Base-by-base conservation (phyloP, 306 rosid genomes). In the Macrotyloma uniflorum region DNA sequence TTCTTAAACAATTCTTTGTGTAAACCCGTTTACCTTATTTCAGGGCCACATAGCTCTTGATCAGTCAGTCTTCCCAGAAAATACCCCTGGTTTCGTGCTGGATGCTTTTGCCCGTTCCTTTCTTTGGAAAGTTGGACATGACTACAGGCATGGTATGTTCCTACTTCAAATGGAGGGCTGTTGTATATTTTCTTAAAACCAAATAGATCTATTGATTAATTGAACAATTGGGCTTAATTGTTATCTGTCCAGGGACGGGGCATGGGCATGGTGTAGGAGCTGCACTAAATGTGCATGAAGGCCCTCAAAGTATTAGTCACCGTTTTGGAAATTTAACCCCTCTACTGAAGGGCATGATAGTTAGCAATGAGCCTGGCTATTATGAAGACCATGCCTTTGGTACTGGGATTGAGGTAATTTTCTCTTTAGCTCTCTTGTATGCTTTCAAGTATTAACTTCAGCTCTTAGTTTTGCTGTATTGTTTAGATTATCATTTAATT, bases 231-330 rank as follows among this genome's bases (percentile, higher is more conserved):
- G 26, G 57, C 53, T 65, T 74, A 30, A 47, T 67, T 16, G 30
- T 80, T 70, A 72, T 67, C 49, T 45, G 58, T 79, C 58, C 65
- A 95, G 98, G 99, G 77, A 95, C 98, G n/a, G n/a, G n/a, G n/a
- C n/a, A n/a, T 73, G 99, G 97, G 77, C 98, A 93, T 59, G 98
- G 99, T 54, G 99, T 95, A 36, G 99, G 99, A 78, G 96, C 99
- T 79, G 98, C 99, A 67, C 64, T 95, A 80, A 95, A 92, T 82
- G 98, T 95, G 83, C 98, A 95, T 19, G 98, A 95, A 81, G 98
- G 98, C 6, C 98, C 98, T 80, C 98, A 92, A 85, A 86, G 98
- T 71, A 91, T 95, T 68, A 95, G 98, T 79, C 87, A 77, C 78
- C 92, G 98, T 51, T 95, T 35, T 81, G 98, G 98, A 84, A 95